Evolutionary conservation across 257 asterid genomes (phyloP), one percentile per base, ranked within the genome.

Genomic region (Prunella vulgaris): DNA sequence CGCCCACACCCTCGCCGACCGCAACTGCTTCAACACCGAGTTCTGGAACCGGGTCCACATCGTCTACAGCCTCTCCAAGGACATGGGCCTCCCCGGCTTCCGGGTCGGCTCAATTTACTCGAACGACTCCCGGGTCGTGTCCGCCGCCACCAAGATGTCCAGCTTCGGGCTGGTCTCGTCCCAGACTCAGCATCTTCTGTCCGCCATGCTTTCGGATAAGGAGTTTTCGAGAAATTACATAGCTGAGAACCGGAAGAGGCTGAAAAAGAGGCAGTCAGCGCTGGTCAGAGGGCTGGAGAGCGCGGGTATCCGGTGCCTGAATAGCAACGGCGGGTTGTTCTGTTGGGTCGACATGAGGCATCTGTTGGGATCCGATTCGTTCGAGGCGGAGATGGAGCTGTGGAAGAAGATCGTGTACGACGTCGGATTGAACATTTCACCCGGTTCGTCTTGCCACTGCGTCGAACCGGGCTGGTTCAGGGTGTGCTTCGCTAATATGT

Each of bases 311-410:
- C 18, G 74, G 9, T 84, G 90, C 54, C 74, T 91, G 1, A 78
- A 88, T 20, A 87, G 96, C 77, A 88, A 90, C 48, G 90, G 88
- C 2, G 96, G 88, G 5, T 76, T 90, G 40, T 90, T 90, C 59
- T 88, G 97, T 66, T 90, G 96, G 97, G 96, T 88, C 4, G 90
- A 90, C 59, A 82, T 88, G 94, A 83, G 96, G 52, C 95, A 91
- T 37, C 78, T 88, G 0, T 64, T 91, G 12, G 74, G 68, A n/a
- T 61, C 84, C 10, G 71, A 78, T 1, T 78, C 82, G 0, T 88
- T 86, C 18, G 84, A 85, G 1, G 87, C 89, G 0, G 97, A 90
- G 52, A 85, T 87, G 76, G 91, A 88, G 60, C 81, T 91, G 1
- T 91, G 96, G 97, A 86, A 85, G 69, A 88, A 86, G 67, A 81